Conservation (phyloP, 2,329 filamentous ascomycete genomes). For the Xylaria polymorpha region DNA sequence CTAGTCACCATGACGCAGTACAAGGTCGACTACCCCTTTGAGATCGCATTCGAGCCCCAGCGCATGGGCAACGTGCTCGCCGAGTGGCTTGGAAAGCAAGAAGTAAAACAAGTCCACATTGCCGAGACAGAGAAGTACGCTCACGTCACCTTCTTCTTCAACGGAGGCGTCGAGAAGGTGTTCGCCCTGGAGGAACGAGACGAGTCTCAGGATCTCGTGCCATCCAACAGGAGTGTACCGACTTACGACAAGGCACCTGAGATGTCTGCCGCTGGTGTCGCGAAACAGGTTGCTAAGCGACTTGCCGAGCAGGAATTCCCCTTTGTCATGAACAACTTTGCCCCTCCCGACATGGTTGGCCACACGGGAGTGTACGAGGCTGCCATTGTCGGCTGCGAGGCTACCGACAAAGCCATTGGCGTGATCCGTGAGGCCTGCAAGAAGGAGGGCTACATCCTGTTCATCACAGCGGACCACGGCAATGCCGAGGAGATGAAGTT, state of each 20-base stretch:
- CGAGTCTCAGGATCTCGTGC: conserved; percentile 79
- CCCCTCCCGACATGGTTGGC: conserved; percentile 98
- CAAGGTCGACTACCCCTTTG: conserved; percentile 94
- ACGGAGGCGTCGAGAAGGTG: conserved; percentile 96
- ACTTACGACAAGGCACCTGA: conserved; percentile 96
- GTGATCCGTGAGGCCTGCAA: conserved; percentile 94
- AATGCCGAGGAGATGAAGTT: conserved; percentile 99
- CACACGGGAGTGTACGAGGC: conserved; percentile 98
- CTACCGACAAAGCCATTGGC: conserved; percentile 94
- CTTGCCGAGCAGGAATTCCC: conserved; percentile 87
- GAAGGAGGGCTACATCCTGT: conserved; percentile 90
- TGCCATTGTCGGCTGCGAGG: conserved; percentile 82
- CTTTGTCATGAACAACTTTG: conserved; percentile 99
- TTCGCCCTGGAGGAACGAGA: conserved; percentile 93
- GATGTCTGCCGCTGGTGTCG: conserved; percentile 94
- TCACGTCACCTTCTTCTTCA: conserved; percentile 99
- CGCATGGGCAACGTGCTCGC: conserved; percentile 98
- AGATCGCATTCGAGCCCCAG: conserved; percentile 92
- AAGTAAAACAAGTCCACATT: conserved; percentile 91
- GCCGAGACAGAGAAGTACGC: conserved; percentile 99
- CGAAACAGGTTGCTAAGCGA: conserved; percentile 88
- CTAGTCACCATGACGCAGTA: conserved; percentile 99
- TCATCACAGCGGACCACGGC: conserved; percentile 96
- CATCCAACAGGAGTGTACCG: conserved; percentile 87
- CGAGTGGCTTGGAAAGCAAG: conserved; percentile 93